Evolutionary conservation across 208 protist genomes (phyloP).

Genomic region (Crithidia acanthocephali): DNA sequence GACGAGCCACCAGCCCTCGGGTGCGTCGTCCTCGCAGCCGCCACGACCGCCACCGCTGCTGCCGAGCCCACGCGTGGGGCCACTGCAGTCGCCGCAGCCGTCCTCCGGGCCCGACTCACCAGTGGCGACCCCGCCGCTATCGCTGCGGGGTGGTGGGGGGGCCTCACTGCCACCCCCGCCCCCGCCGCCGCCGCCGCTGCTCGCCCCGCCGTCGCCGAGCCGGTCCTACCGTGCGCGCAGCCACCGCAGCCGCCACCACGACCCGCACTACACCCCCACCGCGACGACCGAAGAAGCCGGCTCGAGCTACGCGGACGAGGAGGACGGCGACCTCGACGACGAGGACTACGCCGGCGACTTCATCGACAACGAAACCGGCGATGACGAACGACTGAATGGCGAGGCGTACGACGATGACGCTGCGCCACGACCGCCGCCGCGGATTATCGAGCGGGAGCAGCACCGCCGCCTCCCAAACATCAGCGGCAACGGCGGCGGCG

Average conservation of each 20-base stretch:
- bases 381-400: conserved; percentile 14
- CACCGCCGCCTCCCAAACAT: conserved; percentile 46
- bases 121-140: conserved; percentile 24
- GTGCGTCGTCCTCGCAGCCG: conserved; percentile 9
- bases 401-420: conserved; percentile 27
- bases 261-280: conserved; percentile 47
- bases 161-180: no score
- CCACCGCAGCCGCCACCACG: conserved; percentile 23
- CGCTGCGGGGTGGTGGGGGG: conserved; percentile 4
- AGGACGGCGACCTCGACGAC: conserved; percentile 12
- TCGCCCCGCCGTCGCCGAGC: conserved; percentile 38
- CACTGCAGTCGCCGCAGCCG: conserved; percentile 36
- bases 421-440: conserved; percentile 41
- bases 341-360: conserved; percentile 35
- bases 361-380: conserved; percentile 20
- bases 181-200: neutral
- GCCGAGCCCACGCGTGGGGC: conserved; percentile 12
- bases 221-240: conserved; percentile 42
- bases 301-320: conserved; percentile 52
- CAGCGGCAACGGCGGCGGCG: conserved; percentile 10
- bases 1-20: conserved; percentile 9
- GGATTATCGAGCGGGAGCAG: conserved; percentile 89
- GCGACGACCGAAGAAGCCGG: conserved; percentile 85
- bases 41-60: conserved; percentile 18
- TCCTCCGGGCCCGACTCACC: conserved; percentile 40